A percentile compares a stretch with the other conserved stretches of the same genome.
These are phyloP conservation scores for Cyphellophora attinorum DNA, from an alignment of 2,329 filamentous ascomycete species.

Conservation along the genomic window DNA sequence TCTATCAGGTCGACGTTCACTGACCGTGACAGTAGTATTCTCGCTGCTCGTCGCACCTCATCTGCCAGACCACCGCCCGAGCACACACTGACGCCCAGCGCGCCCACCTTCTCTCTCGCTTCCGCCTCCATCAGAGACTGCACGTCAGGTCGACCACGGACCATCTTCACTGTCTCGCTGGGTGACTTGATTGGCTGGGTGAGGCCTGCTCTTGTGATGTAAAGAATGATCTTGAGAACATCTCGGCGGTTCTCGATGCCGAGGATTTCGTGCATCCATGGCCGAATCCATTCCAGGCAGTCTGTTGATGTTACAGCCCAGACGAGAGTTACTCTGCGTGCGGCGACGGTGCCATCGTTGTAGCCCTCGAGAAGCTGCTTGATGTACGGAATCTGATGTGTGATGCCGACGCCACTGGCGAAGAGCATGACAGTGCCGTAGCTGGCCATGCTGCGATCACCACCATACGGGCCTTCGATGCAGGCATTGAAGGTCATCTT, in stretches of 20 bases:
- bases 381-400: conserved; percentile 84
- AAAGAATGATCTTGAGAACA: conserved; percentile 75
- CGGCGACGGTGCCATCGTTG: conserved; percentile 63
- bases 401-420: conserved; percentile 88
- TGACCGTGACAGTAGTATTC: conserved; percentile 49
- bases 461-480: conserved; percentile 83
- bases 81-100: conserved; percentile 78
- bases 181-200: conserved; percentile 71
- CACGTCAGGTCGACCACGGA: conserved; percentile 78
- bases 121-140: conserved; percentile 71
- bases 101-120: conserved; percentile 70
- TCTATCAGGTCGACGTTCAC: conserved; percentile 63
- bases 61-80: conserved; percentile 67
- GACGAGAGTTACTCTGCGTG: conserved; percentile 70
- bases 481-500: conserved; percentile 59
- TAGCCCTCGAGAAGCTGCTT: conserved; percentile 64
- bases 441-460: conserved; percentile 75
- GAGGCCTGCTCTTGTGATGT: conserved; percentile 78
- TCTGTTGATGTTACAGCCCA: conserved; percentile 90
- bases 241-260: conserved; percentile 72
- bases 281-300: conserved; percentile 84
- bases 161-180: conserved; percentile 78
- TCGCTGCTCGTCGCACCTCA: conserved; percentile 61
- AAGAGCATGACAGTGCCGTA: conserved; percentile 89
- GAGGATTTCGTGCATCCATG: conserved; percentile 72